phyloP scores from a whole-genome alignment of 352 stramenopile species.

The Albugo candida region DNA sequence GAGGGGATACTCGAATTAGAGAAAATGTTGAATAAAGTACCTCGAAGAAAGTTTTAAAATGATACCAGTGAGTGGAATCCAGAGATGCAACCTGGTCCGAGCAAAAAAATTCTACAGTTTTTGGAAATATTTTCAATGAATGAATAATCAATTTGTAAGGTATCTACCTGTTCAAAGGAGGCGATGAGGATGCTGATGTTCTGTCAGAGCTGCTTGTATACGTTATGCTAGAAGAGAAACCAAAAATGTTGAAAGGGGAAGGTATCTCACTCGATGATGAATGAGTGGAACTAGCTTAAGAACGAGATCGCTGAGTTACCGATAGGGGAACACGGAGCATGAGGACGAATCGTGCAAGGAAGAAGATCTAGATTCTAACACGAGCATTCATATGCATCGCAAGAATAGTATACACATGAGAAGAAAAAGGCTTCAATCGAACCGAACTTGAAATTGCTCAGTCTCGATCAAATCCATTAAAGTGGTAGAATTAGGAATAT shows the following conservation, averaged over 20 bases:
- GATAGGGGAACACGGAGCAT: slow-evolving; percentile 78
- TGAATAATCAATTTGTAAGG: slow-evolving; percentile 76
- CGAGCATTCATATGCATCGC: slow-evolving; percentile 64
- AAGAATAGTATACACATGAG: slow-evolving; percentile 40
- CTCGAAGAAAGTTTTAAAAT: slow-evolving; percentile 75
- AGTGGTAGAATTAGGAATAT: slow-evolving; percentile 40
- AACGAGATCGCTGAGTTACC: slow-evolving; percentile 75
- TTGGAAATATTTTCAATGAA: slow-evolving; percentile 72
- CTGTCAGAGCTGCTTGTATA: slow-evolving; percentile 51
- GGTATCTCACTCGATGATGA: slow-evolving; percentile 70
- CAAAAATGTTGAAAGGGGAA: slow-evolving; percentile 54
- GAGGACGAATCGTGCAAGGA: slow-evolving; percentile 76
- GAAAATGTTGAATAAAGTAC: slow-evolving; percentile 82
- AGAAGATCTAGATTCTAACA: slow-evolving; percentile 66
- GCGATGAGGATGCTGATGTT: slow-evolving; percentile 23
- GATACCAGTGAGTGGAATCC: slow-evolving; percentile 79
- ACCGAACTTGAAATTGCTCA: slow-evolving; percentile 44
- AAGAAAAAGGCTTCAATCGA: slow-evolving; percentile 76
- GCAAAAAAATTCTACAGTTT: slow-evolving; percentile 70
- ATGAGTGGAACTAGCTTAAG: slow-evolving; percentile 78
- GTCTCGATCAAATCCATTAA: slow-evolving; percentile 41
- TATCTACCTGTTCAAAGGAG: slow-evolving; percentile 26
- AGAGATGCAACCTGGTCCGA: slow-evolving; percentile 78
- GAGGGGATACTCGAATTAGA: slow-evolving; percentile 61
- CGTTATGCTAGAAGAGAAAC: slow-evolving; percentile 73